phyloP scores from a whole-genome alignment of 78 protist species.

The Bodo saltans region DNA sequence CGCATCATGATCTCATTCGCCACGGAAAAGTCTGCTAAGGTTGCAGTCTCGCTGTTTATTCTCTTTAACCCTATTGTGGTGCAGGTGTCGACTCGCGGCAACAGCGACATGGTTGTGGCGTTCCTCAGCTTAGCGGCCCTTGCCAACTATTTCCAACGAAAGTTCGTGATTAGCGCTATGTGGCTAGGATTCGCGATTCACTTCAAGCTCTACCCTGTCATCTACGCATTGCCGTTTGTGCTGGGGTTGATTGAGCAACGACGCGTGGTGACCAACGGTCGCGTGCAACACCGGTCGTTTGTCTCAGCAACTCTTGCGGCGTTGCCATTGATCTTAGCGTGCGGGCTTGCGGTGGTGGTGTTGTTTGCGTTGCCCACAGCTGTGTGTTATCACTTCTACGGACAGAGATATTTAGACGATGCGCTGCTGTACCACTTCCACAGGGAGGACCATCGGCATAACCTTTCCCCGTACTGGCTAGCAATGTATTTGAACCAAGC shows the following conservation, averaged over 20 bases:
- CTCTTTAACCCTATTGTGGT: slow-evolving; percentile 82
- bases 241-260: background rate
- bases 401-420: slow-evolving; percentile 36
- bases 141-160: slow-evolving; percentile 39
- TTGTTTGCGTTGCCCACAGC: background rate
- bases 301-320: background rate
- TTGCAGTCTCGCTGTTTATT: slow-evolving; percentile 27
- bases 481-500: slow-evolving; percentile 51
- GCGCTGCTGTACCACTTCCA: slow-evolving; percentile 68
- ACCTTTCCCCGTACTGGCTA: slow-evolving; percentile 83
- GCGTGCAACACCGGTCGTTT: background rate
- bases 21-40: slow-evolving; percentile 13
- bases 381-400: background rate
- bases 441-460: slow-evolving; percentile 82
- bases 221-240: slow-evolving; percentile 70
- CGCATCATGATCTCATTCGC: background rate
- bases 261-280: background rate
- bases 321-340: background rate
- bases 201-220: slow-evolving; percentile 84
- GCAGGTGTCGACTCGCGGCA: slow-evolving; percentile 90
- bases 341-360: background rate
- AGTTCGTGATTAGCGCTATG: background rate
- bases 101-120: slow-evolving; percentile 80
- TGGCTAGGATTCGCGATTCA: slow-evolving; percentile 63
- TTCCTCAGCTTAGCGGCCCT: slow-evolving; percentile 63